phyloP scores from a whole-genome alignment of 2,329 filamentous ascomycete genomes.

The Venturia effusa region DNA sequence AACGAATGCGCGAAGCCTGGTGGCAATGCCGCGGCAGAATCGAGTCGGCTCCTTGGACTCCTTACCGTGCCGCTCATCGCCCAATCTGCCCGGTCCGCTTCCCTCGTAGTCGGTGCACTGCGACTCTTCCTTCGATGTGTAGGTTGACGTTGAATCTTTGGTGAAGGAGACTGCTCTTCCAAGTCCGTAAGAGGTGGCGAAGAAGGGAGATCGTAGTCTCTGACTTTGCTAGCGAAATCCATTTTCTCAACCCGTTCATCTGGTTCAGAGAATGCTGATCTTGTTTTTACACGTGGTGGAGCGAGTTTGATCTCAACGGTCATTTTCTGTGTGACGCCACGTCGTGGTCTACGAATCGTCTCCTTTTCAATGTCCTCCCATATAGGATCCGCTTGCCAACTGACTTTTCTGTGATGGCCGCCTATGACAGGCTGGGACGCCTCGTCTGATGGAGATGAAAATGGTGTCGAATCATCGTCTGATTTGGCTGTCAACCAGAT shows the following conservation, averaged over 20 bases:
- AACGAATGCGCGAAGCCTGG: conserved; percentile 10
- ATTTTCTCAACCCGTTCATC: background rate
- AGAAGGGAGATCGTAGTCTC: background rate
- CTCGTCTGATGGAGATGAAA: background rate
- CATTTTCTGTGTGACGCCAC: background rate
- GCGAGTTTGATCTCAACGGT: background rate
- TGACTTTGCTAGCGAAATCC: background rate
- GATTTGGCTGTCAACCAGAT: conserved; percentile 23
- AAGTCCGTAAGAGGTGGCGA: background rate
- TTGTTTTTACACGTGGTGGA: background rate
- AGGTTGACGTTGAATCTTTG: background rate
- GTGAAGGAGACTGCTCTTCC: background rate
- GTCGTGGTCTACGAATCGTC: background rate
- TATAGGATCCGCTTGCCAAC: background rate
- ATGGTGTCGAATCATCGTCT: conserved; percentile 10
- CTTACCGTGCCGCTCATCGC: background rate
- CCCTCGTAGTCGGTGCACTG: background rate
- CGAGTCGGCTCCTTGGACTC: background rate
- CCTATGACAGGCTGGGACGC: background rate
- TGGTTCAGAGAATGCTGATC: background rate
- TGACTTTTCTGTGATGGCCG: background rate
- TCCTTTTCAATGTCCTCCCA: background rate
- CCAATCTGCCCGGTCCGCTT: background rate
- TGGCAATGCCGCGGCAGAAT: conserved; percentile 3
- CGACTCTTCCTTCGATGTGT: background rate